Base-by-base conservation (phyloP, 306 rosid species). In the Datisca glomerata region DNA sequence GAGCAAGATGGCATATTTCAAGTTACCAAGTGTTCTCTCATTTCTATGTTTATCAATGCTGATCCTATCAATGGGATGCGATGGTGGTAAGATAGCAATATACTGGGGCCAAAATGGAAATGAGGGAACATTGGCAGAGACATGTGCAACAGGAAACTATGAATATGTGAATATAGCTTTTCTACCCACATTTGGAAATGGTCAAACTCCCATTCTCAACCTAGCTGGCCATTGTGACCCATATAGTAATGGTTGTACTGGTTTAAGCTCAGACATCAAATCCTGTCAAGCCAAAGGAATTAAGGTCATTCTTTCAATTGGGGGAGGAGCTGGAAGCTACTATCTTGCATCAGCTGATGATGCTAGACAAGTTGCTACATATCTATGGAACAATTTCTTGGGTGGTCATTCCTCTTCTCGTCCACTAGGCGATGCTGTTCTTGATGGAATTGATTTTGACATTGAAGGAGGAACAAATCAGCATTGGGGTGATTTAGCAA, bases 241-340 rank as follows among this genome's bases (percentile, higher is more conserved):
- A 36, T 10, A n/a, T 19, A 20, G 10, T 3, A 10, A 1, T 52
- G 51, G 47, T 1, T 50, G 58, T 52, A 15, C 41, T 0, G 19
- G 25, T 14, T 36, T 59, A 6, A 25, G 34, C 24, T 12, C 41
- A 5, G 46, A 59, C 5, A 51, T 59, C 3, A 35, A 21, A 20
- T 23, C 51, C 8, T 59, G 65, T 10, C 65, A 59, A 59, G 45
- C 21, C 5, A 16, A 6, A 7, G 65, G 65, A 20, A 24, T 50
- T 21, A 34, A 35, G 27, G 29, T 49, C 0, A 6, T 59, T 8
- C 58, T 59, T 8, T 50, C 65, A 0, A 13, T 59, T 13, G 58
- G 65, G 23, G 65, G 57, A 0, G 65, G 46, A 0, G 18, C 2
- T 3, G 52, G 57, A 0, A 31, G 34, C 24, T 49, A 40, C n/a